Percentiles rank a stretch among this genome's conserved stretches.
Evolutionary conservation across 2,329 filamentous ascomycete genomes (phyloP).

Genomic region (Cladobotryum protrusum): DNA sequence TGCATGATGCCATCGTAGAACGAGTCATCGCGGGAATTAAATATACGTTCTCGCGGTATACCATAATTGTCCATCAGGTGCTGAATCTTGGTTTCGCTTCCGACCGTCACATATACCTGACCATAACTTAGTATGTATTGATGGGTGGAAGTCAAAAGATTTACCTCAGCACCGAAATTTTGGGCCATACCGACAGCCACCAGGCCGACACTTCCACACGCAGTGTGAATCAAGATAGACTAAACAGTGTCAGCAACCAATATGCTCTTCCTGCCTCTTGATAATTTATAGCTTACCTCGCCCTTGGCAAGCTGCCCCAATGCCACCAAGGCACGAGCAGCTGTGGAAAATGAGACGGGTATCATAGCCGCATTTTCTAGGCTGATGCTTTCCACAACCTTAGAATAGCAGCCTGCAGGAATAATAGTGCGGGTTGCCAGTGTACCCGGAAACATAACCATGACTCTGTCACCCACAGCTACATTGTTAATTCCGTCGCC

Average conservation of each 20-base stretch:
- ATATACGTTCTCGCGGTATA: slow-evolving; percentile 27
- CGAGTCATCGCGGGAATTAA: slow-evolving; percentile 25
- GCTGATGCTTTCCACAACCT: slow-evolving; percentile 16
- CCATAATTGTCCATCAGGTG: slow-evolving; percentile 25
- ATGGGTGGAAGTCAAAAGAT: slow-evolving; percentile 9
- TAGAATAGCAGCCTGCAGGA: slow-evolving; percentile 21
- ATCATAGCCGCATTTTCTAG: slow-evolving; percentile 25
- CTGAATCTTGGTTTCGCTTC: slow-evolving; percentile 27
- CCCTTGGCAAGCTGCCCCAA: slow-evolving; percentile 16
- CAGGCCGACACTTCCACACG: slow-evolving; percentile 6
- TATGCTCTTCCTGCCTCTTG: neutral
- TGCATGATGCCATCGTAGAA: slow-evolving; percentile 25
- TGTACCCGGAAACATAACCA: neutral
- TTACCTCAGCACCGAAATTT: slow-evolving; percentile 18
- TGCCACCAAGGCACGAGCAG: slow-evolving; percentile 17
- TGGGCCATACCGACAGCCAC: slow-evolving; percentile 1
- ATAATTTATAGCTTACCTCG: neutral
- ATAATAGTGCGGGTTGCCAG: neutral
- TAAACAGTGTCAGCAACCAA: neutral
- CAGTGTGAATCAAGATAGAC: slow-evolving; percentile 5
- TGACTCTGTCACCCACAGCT: neutral
- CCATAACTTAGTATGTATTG: neutral
- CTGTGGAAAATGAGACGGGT: slow-evolving; percentile 26
- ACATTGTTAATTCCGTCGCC: neutral
- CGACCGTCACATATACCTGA: slow-evolving; percentile 23